Base-by-base conservation (phyloP, 192 early-diverging fungal genomes). In the Martensiomyces pterosporus region DNA sequence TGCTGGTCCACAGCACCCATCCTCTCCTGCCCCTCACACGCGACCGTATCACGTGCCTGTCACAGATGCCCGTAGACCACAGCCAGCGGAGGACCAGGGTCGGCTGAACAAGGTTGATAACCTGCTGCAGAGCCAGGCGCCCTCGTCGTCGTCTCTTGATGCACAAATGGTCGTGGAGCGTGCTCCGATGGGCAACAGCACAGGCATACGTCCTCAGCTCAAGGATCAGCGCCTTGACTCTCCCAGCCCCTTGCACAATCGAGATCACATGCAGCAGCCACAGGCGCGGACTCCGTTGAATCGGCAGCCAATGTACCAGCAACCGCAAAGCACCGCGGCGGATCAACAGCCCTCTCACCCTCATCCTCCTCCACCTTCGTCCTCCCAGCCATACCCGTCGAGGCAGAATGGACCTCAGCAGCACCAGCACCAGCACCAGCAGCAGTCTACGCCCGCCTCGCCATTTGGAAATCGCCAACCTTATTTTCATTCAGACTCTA, bases 41-140 rank as follows among this genome's bases (percentile, higher is more conserved):
- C 29, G 29, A 12, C 29, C 12, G 29, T 12, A 32, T 32, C 29
- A 32, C 12, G 29, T 32, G 29, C 29, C 29, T 8, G 12, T 32
- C 29, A 32, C 29, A 47, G 19, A n/a, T 23, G 18, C 3, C 46
- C 32, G 22, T 23, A 25, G 17, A 35, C 43, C 13, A 32, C 49
- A 40, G 36, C 46, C 39, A 9, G 24, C 36, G 3, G 35, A 60
- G 3, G 47, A 53, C 43, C 55, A 42, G 19, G 12, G 37, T 42
- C 55, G 55, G 8, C 37, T 49, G 5, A 60, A 56, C 44, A 47
- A 56, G 46, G 48, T 52, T 5, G 51, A 61, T 36, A 55, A 51
- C 23, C 45, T 60, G 37, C 49, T 54, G 21, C 57, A 61, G 52
- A 40, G 48, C 42, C 35, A 58, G 34, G 14, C 56, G 14, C 23